These are phyloP conservation scores for Pleurostoma richardsiae DNA, from an alignment of 2,329 filamentous ascomycete genomes.

Conservation along the genomic window DNA sequence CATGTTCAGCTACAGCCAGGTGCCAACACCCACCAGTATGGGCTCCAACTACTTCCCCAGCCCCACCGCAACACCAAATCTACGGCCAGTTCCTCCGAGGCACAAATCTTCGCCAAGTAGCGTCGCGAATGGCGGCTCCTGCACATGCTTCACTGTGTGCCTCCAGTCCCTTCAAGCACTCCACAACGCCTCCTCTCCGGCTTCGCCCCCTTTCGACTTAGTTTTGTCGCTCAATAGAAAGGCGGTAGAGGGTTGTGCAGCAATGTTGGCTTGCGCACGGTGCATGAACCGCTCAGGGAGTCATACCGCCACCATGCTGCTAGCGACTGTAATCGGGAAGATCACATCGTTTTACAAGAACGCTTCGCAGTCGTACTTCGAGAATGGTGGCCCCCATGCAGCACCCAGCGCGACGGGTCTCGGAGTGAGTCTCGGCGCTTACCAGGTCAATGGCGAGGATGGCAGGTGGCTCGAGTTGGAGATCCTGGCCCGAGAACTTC, in stretches of 20 bases:
- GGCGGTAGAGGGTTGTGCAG: conserved; percentile 41
- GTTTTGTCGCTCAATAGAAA: conserved; percentile 40
- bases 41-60: conserved; percentile 32
- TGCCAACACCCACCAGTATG: conserved; percentile 28
- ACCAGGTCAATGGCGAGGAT: conserved; percentile 39
- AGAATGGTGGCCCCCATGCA: conserved; percentile 13
- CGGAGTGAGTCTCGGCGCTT: conserved; percentile 36
- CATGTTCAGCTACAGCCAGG: conserved; percentile 23
- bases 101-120: conserved; percentile 17
- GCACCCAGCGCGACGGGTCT: conserved; percentile 16
- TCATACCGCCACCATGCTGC: conserved; percentile 41
- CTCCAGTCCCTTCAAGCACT: conserved; percentile 41
- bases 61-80: conserved; percentile 29
- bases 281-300: conserved; percentile 38
- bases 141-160: conserved; percentile 41
- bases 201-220: conserved; percentile 34
- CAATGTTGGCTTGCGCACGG: conserved; percentile 37
- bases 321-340: conserved; percentile 44
- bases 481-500: conserved; percentile 40
- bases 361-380: conserved; percentile 33
- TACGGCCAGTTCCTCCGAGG: conserved; percentile 20
- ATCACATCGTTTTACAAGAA: conserved; percentile 40
- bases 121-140: conserved; percentile 22
- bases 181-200: conserved; percentile 35
- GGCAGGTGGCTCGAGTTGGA: conserved; percentile 41